Evolutionary conservation across 306 rosid genomes (phyloP), one percentile per base, ranked within the genome.

Genomic region (Sesbania bispinosa): DNA sequence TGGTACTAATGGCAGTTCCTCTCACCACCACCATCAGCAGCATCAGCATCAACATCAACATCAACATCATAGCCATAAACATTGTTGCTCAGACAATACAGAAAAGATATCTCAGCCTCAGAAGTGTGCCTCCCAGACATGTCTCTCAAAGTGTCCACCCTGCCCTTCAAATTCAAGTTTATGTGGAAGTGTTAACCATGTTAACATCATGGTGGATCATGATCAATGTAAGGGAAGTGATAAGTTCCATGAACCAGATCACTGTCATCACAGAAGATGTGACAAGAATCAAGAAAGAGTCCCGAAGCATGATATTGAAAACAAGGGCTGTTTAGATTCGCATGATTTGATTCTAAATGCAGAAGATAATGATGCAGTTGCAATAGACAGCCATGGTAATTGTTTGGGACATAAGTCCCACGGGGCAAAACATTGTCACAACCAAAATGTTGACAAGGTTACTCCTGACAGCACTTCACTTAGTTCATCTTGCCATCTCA

Each of bases 21-120:
- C 79, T 52, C 76, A 84, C 46, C 81, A 82, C 8, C 70, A 73
- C 10, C 69, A 83, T 11, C 50, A 78, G 0, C 52, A 62, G 1
- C 52, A 62, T 41, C 14, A 71, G 3, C 78, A 79, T 14, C 77
- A 83, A 0, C 72, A 80, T 38, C 29, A 59, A 8, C 36, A 60
- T 32, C 69, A 77, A 23, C 70, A 67, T 61, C 81, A 88, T 5
- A 53, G 54, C 61, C 79, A 78, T 2, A 66, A 77, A 11, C 45
- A 74, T 43, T 84, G 90, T 51, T 78, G 83, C 81, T 86, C 88
- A 66, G 77, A 75, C 39, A 78, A 72, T 13, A 64, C 48, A 36
- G 3, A 62, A 52, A 8, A 32, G 53, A 4, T 52, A 4, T 53
- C 70, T 51, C 73, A 76, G 32, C 65, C 85, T 32, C 77, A 86